Evolutionary conservation across 2,329 filamentous ascomycete species (phyloP).

Genomic region (Botrytis cinerea): DNA sequence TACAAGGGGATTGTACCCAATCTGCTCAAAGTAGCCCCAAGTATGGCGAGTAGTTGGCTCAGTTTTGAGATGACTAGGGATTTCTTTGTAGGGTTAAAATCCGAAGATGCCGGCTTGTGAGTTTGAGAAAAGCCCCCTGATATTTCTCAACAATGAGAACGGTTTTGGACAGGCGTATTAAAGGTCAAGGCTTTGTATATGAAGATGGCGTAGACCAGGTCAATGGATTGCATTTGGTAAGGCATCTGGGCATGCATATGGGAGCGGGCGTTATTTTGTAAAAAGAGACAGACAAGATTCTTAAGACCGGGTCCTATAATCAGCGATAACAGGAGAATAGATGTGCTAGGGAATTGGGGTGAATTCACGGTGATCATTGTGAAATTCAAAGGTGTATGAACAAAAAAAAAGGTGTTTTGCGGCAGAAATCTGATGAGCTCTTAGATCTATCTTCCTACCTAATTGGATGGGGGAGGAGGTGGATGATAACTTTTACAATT

Average conservation of each 20-base stretch:
- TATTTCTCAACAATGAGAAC: constrained; percentile 12
- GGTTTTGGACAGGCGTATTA: constrained; percentile 20
- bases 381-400: constrained; percentile 13
- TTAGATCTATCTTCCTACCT: not conserved
- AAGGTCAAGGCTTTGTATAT: constrained; percentile 39
- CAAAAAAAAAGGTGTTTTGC: not conserved
- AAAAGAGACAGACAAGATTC: constrained; percentile 36
- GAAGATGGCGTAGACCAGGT: constrained; percentile 27
- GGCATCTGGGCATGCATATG: constrained; percentile 37
- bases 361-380: not conserved
- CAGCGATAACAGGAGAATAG: constrained; percentile 31
- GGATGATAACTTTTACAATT: not conserved
- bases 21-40: constrained; percentile 92
- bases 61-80: constrained; percentile 95
- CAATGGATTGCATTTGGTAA: constrained; percentile 35
- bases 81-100: constrained; percentile 68
- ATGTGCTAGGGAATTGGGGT: constrained; percentile 19
- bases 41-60: constrained; percentile 98
- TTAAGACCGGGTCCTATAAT: constrained; percentile 25
- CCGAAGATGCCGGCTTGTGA: constrained; percentile 40
- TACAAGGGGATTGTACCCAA: constrained; percentile 98
- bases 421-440: not conserved
- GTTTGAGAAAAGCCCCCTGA: not conserved
- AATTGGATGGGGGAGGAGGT: not conserved
- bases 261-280: constrained; percentile 39